Percentiles rank a stretch among this genome's conserved stretches.
These are phyloP conservation scores for Penicillium argentinense DNA, from an alignment of 495 filamentous ascomycete genomes.

Conservation along the genomic window DNA sequence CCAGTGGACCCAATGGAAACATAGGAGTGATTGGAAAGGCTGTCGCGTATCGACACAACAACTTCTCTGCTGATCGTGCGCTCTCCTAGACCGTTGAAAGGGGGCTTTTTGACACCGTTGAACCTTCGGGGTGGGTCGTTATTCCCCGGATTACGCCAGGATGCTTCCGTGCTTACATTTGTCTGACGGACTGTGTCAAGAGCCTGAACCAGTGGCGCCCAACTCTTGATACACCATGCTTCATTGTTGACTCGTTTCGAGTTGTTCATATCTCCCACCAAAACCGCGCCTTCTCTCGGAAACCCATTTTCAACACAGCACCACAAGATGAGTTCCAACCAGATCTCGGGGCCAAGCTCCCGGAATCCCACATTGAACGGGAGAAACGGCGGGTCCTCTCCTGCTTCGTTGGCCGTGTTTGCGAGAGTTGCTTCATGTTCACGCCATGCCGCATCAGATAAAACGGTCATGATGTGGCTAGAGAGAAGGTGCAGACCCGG, in stretches of 20 bases:
- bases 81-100: conserved; percentile 45
- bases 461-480: conserved; percentile 56
- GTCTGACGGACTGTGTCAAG: conserved; percentile 30
- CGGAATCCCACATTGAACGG: conserved; percentile 51
- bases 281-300: conserved; percentile 49
- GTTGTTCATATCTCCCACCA: conserved; percentile 46
- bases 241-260: conserved; percentile 26
- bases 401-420: conserved; percentile 43
- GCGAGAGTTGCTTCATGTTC: conserved; percentile 48
- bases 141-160: conserved; percentile 35
- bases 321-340: conserved; percentile 68
- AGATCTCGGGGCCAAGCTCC: conserved; percentile 58
- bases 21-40: conserved; percentile 43
- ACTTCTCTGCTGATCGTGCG: conserved; percentile 61
- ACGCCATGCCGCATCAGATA: conserved; percentile 63
- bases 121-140: conserved; percentile 5
- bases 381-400: conserved; percentile 52
- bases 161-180: conserved; percentile 34
- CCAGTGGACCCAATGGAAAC: conserved; percentile 31
- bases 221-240: conserved; percentile 42
- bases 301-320: conserved; percentile 64
- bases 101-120: conserved; percentile 21
- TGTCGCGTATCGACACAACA: conserved; percentile 51
- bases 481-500: conserved; percentile 59
- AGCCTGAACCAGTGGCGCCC: conserved; percentile 32